phyloP scores from a whole-genome alignment of 2,329 filamentous ascomycete genomes.

The Arthroderma sp. region DNA sequence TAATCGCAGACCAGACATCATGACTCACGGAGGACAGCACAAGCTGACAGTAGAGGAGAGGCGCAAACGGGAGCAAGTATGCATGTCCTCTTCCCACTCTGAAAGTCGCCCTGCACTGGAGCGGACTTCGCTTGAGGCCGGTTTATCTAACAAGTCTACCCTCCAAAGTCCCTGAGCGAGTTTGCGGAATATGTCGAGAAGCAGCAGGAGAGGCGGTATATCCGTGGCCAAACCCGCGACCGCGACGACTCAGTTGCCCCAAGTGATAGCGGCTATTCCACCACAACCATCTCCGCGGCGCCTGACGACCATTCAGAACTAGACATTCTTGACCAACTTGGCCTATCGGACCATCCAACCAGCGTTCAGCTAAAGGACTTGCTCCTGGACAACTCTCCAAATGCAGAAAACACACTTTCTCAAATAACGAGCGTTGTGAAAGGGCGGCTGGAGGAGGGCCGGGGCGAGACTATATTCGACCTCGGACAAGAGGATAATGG shows the following conservation, averaged over 20 bases:
- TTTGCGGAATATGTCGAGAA: constrained; percentile 97
- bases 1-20: constrained; percentile 13
- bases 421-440: constrained; percentile 55
- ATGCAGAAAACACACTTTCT: constrained; percentile 47
- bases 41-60: constrained; percentile 60
- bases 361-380: constrained; percentile 62
- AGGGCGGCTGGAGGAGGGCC: constrained; percentile 63
- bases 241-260: constrained; percentile 24
- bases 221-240: constrained; percentile 25
- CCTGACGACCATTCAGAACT: constrained; percentile 72
- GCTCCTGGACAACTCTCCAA: constrained; percentile 47
- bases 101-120: background rate
- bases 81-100: constrained; percentile 16
- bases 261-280: constrained; percentile 34
- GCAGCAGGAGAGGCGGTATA: constrained; percentile 54
- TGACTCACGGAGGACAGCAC: constrained; percentile 38
- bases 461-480: constrained; percentile 84
- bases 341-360: constrained; percentile 51
- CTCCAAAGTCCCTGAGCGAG: constrained; percentile 63
- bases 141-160: background rate
- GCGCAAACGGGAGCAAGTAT: constrained; percentile 74
- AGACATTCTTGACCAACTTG: constrained; percentile 71
- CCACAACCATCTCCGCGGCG: constrained; percentile 23
- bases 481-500: constrained; percentile 83
- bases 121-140: background rate